A percentile compares a stretch with the other conserved stretches of the same genome.
These are phyloP conservation scores for Quercus ilex DNA, from an alignment of 306 rosid genomes.

Conservation along the genomic window DNA sequence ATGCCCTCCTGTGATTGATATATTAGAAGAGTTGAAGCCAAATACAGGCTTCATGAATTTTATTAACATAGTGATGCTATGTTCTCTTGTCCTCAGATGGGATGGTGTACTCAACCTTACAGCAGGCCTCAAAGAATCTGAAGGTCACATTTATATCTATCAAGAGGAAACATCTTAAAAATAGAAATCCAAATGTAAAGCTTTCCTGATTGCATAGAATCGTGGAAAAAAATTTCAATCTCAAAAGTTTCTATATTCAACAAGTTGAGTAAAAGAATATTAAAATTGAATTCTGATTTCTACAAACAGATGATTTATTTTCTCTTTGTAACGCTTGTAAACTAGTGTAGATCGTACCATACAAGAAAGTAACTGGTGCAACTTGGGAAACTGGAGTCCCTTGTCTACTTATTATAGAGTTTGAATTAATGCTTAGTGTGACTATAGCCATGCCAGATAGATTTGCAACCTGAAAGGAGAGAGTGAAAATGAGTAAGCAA, in stretches of 20 bases:
- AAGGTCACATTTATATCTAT: slow-evolving; percentile 22
- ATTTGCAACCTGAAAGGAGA: slow-evolving; percentile 53
- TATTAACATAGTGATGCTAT: slow-evolving; percentile 45
- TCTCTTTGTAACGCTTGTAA: background rate
- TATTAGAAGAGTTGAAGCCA: slow-evolving; percentile 65
- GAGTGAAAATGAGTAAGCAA: slow-evolving; percentile 8
- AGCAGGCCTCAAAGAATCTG: slow-evolving; percentile 73
- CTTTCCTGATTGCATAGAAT: background rate
- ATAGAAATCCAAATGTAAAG: background rate
- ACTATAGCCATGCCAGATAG: slow-evolving; percentile 52
- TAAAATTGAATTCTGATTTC: background rate
- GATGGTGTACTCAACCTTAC: slow-evolving; percentile 78
- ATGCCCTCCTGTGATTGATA: slow-evolving; percentile 73
- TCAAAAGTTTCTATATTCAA: background rate
- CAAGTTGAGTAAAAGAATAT: background rate
- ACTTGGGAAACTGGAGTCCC: slow-evolving; percentile 72
- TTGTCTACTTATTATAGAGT: slow-evolving; percentile 63
- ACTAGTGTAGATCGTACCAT: slow-evolving; percentile 44
- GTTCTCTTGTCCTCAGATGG: slow-evolving; percentile 62
- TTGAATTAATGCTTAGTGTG: slow-evolving; percentile 54
- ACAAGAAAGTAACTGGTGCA: slow-evolving; percentile 72
- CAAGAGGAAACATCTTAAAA: slow-evolving; percentile 6
- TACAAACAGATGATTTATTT: background rate
- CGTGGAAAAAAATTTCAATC: background rate
- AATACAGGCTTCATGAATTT: slow-evolving; percentile 75